Evolutionary conservation across 2,329 filamentous ascomycete genomes (phyloP).

Genomic region (Atkinsonella hypoxylon): DNA sequence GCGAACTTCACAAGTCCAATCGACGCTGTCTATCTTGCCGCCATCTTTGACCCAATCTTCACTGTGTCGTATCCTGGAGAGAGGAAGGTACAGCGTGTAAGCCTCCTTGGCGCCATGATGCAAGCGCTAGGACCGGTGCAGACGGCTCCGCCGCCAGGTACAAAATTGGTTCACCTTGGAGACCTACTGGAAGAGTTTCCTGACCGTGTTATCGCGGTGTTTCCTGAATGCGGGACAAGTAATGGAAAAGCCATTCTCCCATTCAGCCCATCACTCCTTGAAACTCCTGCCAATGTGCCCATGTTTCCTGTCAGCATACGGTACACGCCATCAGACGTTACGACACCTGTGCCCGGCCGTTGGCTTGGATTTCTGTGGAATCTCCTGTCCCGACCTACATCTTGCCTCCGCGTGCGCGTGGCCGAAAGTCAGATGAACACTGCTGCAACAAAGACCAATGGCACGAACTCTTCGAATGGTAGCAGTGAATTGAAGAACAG

Average conservation of each 20-base stretch:
- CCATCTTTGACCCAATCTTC: slow-evolving; percentile 93
- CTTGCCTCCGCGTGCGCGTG: slow-evolving; percentile 83
- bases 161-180: slow-evolving; percentile 46
- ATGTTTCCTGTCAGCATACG: slow-evolving; percentile 87
- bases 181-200: slow-evolving; percentile 57
- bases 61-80: slow-evolving; percentile 70
- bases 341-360: slow-evolving; percentile 71
- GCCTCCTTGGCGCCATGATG: slow-evolving; percentile 62
- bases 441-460: slow-evolving; percentile 25
- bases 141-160: slow-evolving; percentile 30
- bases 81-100: slow-evolving; percentile 62
- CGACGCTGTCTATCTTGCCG: slow-evolving; percentile 86
- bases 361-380: slow-evolving; percentile 73
- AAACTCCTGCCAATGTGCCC: slow-evolving; percentile 52
- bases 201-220: slow-evolving; percentile 67
- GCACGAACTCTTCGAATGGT: slow-evolving; percentile 15
- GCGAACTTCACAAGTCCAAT: slow-evolving; percentile 86
- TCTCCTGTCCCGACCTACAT: slow-evolving; percentile 70
- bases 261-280: slow-evolving; percentile 64
- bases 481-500: slow-evolving; percentile 18
- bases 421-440: slow-evolving; percentile 58
- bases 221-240: slow-evolving; percentile 88
- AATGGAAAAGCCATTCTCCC: slow-evolving; percentile 86
- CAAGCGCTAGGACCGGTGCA: slow-evolving; percentile 55
- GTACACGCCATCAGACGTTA: slow-evolving; percentile 81